These are phyloP conservation scores for Gossypium gossypioides DNA, from an alignment of 441 rosid species.

Conservation along the genomic window DNA sequence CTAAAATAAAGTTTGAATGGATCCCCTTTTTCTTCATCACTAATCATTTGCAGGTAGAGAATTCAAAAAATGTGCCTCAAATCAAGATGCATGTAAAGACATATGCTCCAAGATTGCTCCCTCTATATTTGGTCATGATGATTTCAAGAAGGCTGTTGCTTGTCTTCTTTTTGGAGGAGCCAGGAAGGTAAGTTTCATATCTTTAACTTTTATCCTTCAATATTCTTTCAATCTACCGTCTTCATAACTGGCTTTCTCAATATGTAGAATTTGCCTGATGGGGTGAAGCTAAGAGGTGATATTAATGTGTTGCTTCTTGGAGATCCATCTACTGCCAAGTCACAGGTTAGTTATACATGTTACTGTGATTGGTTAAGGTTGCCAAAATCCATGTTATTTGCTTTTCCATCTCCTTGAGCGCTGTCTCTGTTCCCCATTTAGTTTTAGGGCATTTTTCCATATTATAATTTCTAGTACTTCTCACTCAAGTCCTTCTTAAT, in stretches of 20 bases:
- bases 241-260: constrained; percentile 10
- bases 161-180: constrained; percentile 95
- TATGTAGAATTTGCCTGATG: constrained; percentile 72
- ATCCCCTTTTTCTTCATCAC: neutral
- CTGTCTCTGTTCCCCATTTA: neutral
- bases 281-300: constrained; percentile 88
- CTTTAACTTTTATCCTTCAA: constrained; percentile 10
- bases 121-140: constrained; percentile 70
- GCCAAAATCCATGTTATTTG: constrained; percentile 4
- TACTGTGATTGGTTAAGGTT: neutral
- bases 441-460: too few species aligned
- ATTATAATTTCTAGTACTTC: neutral
- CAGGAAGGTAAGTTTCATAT: constrained; percentile 52
- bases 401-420: neutral
- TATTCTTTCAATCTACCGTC: neutral
- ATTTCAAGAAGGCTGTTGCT: constrained; percentile 80
- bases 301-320: constrained; percentile 85
- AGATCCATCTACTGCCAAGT: constrained; percentile 89
- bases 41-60: constrained; percentile 55
- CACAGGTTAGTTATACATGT: constrained; percentile 5
- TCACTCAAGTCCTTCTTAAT: constrained; percentile 18
- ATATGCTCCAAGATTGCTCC: constrained; percentile 28
- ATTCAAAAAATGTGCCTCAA: constrained; percentile 31
- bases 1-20: neutral
- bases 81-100: constrained; percentile 44